These are phyloP conservation scores for Xylariomycetidae sp. DNA, from an alignment of 2,329 filamentous ascomycete species.

Conservation along the genomic window DNA sequence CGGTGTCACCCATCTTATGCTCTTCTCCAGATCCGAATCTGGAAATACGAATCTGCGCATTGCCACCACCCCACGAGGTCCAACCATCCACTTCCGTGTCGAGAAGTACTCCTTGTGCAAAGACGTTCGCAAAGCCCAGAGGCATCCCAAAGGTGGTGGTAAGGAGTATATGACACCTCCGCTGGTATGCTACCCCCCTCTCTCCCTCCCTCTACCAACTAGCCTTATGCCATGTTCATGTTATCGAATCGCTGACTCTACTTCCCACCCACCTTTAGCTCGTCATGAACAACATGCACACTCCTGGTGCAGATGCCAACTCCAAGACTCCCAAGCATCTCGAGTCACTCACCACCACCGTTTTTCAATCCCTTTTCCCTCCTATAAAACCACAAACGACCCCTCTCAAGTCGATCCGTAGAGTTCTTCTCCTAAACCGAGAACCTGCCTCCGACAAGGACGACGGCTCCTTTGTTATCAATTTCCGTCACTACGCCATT, in stretches of 20 bases:
- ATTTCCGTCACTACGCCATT: constrained; percentile 91
- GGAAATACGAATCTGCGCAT: constrained; percentile 92
- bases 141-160: constrained; percentile 74
- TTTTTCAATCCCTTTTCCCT: constrained; percentile 95
- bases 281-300: constrained; percentile 97
- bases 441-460: constrained; percentile 53
- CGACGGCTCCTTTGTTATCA: constrained; percentile 73
- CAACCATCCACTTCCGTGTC: constrained; percentile 89
- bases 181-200: constrained; percentile 47
- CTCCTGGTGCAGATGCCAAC: constrained; percentile 53
- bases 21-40: constrained; percentile 84
- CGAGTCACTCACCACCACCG: constrained; percentile 84
- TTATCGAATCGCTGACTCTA: constrained; percentile 3
- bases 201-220: no score
- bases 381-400: constrained; percentile 90
- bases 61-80: constrained; percentile 81
- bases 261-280: constrained; percentile 46
- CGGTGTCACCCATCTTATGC: constrained; percentile 84
- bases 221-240: background rate
- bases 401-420: constrained; percentile 84
- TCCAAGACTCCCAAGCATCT: constrained; percentile 86
- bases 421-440: constrained; percentile 85
- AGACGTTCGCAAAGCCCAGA: constrained; percentile 79
- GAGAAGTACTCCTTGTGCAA: constrained; percentile 93
- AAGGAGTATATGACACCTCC: constrained; percentile 85